These are phyloP conservation scores for Halophytophthora batemanensis DNA, from an alignment of 352 stramenopile genomes.

Conservation along the genomic window DNA sequence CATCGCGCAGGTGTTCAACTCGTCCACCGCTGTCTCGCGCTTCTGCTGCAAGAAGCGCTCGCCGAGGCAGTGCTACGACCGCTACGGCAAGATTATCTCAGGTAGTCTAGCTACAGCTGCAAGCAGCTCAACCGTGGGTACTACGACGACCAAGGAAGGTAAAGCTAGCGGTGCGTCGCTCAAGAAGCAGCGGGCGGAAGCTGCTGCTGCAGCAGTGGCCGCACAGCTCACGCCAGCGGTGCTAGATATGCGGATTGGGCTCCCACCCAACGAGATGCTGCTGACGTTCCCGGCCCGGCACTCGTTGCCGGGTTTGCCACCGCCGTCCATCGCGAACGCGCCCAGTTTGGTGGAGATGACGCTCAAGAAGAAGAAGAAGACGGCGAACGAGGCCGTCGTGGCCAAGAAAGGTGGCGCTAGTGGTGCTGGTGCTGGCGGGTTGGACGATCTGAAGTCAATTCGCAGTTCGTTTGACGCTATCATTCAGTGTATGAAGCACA, in stretches of 20 bases:
- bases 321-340: conserved; percentile 53
- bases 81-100: conserved; percentile 83
- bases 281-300: conserved; percentile 45
- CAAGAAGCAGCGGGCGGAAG: conserved; percentile 48
- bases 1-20: conserved; percentile 83
- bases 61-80: conserved; percentile 83
- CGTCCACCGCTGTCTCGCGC: conserved; percentile 60
- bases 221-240: conserved; percentile 41
- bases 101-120: conserved; percentile 27
- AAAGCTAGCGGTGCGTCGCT: conserved; percentile 36
- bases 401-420: conserved; percentile 12
- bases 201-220: conserved; percentile 26
- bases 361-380: conserved; percentile 46
- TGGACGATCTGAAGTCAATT: conserved; percentile 79
- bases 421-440: conserved; percentile 9
- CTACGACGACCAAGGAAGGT: conserved; percentile 5
- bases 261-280: conserved; percentile 53
- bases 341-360: conserved; percentile 52
- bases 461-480: conserved; percentile 79
- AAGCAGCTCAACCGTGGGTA: conserved; percentile 1
- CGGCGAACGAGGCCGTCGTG: conserved; percentile 4
- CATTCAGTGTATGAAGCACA: conserved; percentile 85
- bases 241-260: conserved; percentile 57
- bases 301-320: conserved; percentile 58
- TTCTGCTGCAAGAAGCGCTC: conserved; percentile 77